Conservation (phyloP, 1,139 yeast species). For the Yamadazyma trypodendri region DNA sequence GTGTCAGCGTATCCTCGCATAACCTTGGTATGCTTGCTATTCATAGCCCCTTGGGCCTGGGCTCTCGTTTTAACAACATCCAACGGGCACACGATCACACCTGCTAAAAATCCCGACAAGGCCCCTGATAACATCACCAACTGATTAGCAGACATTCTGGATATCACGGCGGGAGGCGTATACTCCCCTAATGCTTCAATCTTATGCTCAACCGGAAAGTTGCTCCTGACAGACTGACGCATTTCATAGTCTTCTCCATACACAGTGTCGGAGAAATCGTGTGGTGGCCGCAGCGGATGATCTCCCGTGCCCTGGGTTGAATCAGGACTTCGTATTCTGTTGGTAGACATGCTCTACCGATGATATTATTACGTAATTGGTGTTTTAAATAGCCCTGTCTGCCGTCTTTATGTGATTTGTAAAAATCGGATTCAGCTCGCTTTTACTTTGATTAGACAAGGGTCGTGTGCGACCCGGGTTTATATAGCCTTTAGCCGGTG, state of each 20-base stretch:
- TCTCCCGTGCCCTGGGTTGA: neutral
- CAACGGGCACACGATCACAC: constrained; percentile 47
- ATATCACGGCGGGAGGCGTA: constrained; percentile 23
- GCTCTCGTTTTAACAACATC: constrained; percentile 48
- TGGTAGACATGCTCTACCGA: constrained; percentile 1
- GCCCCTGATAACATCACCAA: constrained; percentile 45
- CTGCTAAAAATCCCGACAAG: constrained; percentile 47
- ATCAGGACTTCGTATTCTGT: constrained; percentile 2
- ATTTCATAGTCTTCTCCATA: constrained; percentile 43
- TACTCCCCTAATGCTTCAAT: constrained; percentile 21
- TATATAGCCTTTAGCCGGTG: neutral
- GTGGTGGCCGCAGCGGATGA: neutral
- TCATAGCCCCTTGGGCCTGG: constrained; percentile 41
- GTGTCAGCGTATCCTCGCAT: constrained; percentile 64
- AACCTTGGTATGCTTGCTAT: constrained; percentile 20
- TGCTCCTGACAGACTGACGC: constrained; percentile 22
- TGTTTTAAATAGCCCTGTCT: too few species aligned
- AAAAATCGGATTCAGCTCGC: constrained; percentile 7
- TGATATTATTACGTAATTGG: neutral
- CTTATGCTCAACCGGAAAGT: constrained; percentile 24
- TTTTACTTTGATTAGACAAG: constrained; percentile 1
- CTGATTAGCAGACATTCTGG: constrained; percentile 31
- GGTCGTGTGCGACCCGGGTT: neutral
- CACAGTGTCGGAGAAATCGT: constrained; percentile 38
- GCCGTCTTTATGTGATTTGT: constrained; percentile 2